Percentiles rank a stretch among this genome's conserved stretches.
These are phyloP conservation scores for Pterocarpus santalinus DNA, from an alignment of 306 rosid genomes.

Conservation along the genomic window DNA sequence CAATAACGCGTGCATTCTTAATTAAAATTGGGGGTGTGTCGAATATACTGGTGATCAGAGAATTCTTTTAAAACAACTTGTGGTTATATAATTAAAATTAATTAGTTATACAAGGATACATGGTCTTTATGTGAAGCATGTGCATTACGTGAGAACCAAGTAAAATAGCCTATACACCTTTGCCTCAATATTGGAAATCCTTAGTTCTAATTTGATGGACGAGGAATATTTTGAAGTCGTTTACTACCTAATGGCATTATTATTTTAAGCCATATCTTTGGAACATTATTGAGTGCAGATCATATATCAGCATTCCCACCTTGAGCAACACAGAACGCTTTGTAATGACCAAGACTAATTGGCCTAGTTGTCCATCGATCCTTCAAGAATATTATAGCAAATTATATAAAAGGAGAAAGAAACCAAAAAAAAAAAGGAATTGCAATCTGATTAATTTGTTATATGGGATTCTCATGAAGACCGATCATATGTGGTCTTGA, in stretches of 20 bases:
- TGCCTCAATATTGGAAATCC: conserved; percentile 18
- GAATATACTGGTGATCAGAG: too few relatives aligned
- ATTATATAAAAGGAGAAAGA: not conserved
- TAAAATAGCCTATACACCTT: not conserved
- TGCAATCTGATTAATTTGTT: conserved; percentile 21
- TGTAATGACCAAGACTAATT: conserved; percentile 12
- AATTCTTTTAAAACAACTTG: too few relatives aligned
- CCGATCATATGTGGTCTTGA: conserved; percentile 28
- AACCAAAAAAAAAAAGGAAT: not conserved
- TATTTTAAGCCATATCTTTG: conserved; percentile 39
- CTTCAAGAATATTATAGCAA: conserved; percentile 20
- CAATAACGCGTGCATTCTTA: too few relatives aligned
- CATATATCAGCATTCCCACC: conserved; percentile 13
- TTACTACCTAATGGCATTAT: conserved; percentile 39
- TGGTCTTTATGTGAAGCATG: not conserved
- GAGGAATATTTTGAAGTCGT: conserved; percentile 12
- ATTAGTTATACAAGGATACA: too few relatives aligned
- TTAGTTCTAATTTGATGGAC: conserved; percentile 1
- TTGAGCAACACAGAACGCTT: conserved; percentile 37
- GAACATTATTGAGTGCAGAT: conserved; percentile 33
- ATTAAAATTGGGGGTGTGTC: too few relatives aligned
- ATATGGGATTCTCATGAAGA: conserved; percentile 46
- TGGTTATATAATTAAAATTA: too few relatives aligned
- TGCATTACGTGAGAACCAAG: not conserved
- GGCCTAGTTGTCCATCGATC: conserved; percentile 27